Evolutionary conservation across 1,284 basidiomycete genomes (phyloP).

Genomic region (Tylopilus orsonianus): DNA sequence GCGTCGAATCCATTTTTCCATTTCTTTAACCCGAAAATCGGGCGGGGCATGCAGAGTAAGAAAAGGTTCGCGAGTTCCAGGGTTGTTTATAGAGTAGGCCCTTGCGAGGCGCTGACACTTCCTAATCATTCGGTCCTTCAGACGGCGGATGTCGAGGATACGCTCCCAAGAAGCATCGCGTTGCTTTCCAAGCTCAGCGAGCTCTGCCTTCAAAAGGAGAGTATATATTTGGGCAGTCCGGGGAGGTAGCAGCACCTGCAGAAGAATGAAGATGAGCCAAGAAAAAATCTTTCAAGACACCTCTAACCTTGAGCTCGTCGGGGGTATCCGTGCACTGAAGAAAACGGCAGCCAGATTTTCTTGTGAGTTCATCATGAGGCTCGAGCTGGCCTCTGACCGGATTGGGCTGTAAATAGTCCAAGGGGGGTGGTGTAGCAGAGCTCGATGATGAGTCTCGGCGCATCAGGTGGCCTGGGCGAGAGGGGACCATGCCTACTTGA

Average conservation of each 20-base stretch:
- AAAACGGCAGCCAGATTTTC: conserved; percentile 59
- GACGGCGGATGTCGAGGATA: conserved; percentile 67
- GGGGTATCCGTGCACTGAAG: conserved; percentile 73
- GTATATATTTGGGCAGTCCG: conserved; percentile 67
- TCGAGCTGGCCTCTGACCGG: conserved; percentile 73
- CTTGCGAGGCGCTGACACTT: conserved; percentile 63
- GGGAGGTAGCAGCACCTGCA: conserved; percentile 67
- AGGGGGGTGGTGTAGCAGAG: conserved; percentile 31
- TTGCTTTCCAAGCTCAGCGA: conserved; percentile 56
- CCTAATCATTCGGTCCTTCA: conserved; percentile 78
- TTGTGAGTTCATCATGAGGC: conserved; percentile 52
- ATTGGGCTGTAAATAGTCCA: conserved; percentile 58
- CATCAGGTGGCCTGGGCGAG: conserved; percentile 19
- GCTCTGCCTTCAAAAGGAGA: conserved; percentile 61
- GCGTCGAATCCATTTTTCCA: conserved; percentile 67
- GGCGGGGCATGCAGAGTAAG: conserved; percentile 63
- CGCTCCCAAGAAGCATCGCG: conserved; percentile 58
- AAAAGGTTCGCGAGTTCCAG: conserved; percentile 45
- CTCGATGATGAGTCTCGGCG: conserved; percentile 24
- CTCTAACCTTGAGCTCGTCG: conserved; percentile 63
- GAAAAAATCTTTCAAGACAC: conserved; percentile 3
- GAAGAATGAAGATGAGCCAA: conserved; percentile 12
- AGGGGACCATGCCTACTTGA: conserved; percentile 7
- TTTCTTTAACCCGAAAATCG: conserved; percentile 73
- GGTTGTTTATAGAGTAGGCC: conserved; percentile 38